Base-by-base conservation (phyloP, 2,329 filamentous ascomycete genomes). In the Domatiomyces catenatus region DNA sequence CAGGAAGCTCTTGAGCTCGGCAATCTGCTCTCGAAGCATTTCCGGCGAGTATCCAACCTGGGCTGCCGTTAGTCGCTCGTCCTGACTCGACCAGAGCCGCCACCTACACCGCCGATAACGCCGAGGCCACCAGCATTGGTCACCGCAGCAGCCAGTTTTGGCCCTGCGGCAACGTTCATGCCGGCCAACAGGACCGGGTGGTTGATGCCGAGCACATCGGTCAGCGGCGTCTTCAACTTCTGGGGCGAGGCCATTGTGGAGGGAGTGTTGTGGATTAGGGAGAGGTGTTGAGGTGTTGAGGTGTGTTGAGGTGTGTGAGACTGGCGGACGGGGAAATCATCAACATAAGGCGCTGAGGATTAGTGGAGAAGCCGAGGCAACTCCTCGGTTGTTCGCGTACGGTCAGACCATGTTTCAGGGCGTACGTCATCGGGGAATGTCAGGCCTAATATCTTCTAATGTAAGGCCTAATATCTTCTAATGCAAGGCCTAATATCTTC, bases 81-180 rank as follows among this genome's bases (percentile, higher is more conserved):
- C 8, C 26, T 51, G 19, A 44, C 20, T 48, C 44, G 49, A 44
- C 24, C 19, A 39, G 15, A 5, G 28, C 32, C 22, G 39, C 50
- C 84, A 61, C 58, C 52, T 58, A 60, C 83, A 67, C 92, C 92
- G 60, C 92, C 92, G 62, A 98, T 90, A 62, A 98, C 92, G 71
- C 92, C 92, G 55, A 98, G 76, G 64, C 92, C 92, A 60, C 92
- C 92, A 48, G 92, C 92, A 70, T 98, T 95, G 60, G 90, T 93
- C 61, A 98, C 92, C 43, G 92, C 92, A 32, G 92, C 92, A 49
- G 92, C 92, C 64, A 98, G 82, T 76, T 88, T 93, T 50, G 92
- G 92, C 48, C 92, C 92, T 53, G 92, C 92, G 51, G 92, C 92
- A 57, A 96, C 92, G 76, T 98, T 96, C 92, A 98, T 98, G 68